Base-by-base conservation (phyloP, 495 filamentous ascomycete species). In the Penicillium fimorum region DNA sequence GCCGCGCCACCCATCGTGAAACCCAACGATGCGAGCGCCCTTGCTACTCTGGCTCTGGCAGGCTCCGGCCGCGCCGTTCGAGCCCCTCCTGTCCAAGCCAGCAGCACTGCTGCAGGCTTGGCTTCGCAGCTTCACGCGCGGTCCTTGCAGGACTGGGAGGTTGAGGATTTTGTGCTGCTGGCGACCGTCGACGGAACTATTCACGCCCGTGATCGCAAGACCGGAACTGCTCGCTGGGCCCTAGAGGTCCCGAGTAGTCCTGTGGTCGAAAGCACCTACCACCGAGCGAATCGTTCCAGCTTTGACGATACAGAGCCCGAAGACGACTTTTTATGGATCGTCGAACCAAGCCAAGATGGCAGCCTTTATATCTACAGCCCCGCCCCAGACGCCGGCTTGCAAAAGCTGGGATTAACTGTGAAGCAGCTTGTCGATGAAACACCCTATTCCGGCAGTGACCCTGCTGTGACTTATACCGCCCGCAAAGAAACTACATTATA, bases 141-240 rank as follows among this genome's bases (percentile, higher is more conserved):
- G 84, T 92, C 86, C 74, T 74, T 97, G 82, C 87, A 95, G 83
- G 94, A 97, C 69, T 97, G 92, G 92, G 90, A 96, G 84, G 92
- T 96, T 76, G 93, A 97, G 88, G 92, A 97, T 78, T 95, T 97
- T 85, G 89, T 97, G 72, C 88, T 98, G 79, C 78, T 98, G 87
- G 92, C 95, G 88, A 97, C 95, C 82, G 88, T 98, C 80, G 91
- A 97, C 79, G 94, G 94, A 78, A 89, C 88, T 58, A 84, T 98
- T 70, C 89, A 96, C 79, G 94, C 95, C 67, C 84, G 86, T 75
- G 91, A 97, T 76, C 82, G 94, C 61, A 89, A 88, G 69, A 92
- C 85, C 55, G 94, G 94, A 48, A 74, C 86, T 44, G 79, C 84
- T 55, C 87, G 82, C 70, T 98, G 94, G 94, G 85, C 85, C 65